Evolutionary conservation across 1,284 basidiomycete genomes (phyloP).

Genomic region (Coniferiporia weirii): DNA sequence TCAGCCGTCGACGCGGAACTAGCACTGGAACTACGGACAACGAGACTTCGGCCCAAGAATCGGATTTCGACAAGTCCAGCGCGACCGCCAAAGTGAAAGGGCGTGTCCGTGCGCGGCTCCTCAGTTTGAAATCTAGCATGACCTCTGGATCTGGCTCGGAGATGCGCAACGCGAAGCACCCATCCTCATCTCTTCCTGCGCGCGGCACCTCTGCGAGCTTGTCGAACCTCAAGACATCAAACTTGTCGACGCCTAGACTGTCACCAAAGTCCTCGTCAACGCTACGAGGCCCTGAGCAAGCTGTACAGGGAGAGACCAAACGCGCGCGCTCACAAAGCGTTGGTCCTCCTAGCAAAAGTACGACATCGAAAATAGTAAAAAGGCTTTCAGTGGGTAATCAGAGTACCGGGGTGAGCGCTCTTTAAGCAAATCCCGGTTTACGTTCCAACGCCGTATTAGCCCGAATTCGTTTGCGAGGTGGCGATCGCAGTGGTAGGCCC

Average conservation of each 20-base stretch:
- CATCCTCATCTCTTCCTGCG: background rate
- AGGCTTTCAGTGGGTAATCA: constrained; percentile 12
- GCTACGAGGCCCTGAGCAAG: background rate
- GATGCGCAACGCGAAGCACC: background rate
- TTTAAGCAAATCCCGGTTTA: constrained; percentile 22
- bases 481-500: constrained; percentile 65
- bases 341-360: constrained; percentile 4
- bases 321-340: constrained; percentile 15
- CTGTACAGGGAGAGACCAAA: background rate
- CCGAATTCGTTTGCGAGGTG: constrained; percentile 31
- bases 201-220: constrained; percentile 8
- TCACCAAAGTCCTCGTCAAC: constrained; percentile 1
- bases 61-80: constrained; percentile 9
- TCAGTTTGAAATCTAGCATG: constrained; percentile 8
- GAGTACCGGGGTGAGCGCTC: constrained; percentile 7
- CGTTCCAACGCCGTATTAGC: constrained; percentile 21
- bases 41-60: constrained; percentile 12
- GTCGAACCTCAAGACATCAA: constrained; percentile 6
- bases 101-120: constrained; percentile 12
- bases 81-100: constrained; percentile 3
- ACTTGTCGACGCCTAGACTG: background rate
- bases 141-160: constrained; percentile 7
- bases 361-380: constrained; percentile 1
- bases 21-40: constrained; percentile 13
- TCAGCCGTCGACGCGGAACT: constrained; percentile 5